A percentile compares a stretch with the other conserved stretches of the same genome.
phyloP scores from a whole-genome alignment of 768 basidiomycete genomes.

The Favolaschia claudopus region DNA sequence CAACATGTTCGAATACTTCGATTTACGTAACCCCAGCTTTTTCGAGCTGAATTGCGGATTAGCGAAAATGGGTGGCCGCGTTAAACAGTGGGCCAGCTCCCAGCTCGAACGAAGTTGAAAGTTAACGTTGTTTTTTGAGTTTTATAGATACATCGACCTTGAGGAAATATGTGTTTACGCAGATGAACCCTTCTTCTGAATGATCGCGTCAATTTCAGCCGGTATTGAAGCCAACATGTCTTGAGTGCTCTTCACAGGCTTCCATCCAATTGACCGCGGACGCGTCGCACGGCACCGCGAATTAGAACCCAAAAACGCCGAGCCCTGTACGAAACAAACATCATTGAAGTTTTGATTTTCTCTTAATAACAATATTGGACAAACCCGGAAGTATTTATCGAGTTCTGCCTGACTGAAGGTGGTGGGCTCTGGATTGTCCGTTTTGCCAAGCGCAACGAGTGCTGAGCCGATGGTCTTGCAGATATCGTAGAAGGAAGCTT shows the following conservation, averaged over 20 bases:
- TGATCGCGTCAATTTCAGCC: slow-evolving; percentile 44
- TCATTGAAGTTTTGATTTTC: no score
- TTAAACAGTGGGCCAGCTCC: no score
- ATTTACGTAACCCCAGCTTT: no score
- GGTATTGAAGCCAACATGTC: slow-evolving; percentile 53
- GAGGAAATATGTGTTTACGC: no score
- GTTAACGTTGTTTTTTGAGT: no score
- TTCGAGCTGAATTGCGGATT: no score
- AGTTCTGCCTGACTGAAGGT: background rate
- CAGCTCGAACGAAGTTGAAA: no score
- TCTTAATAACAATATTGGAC: no score
- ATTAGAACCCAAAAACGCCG: slow-evolving; percentile 44
- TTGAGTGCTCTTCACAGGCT: slow-evolving; percentile 45
- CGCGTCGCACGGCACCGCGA: slow-evolving; percentile 47
- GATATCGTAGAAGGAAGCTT: slow-evolving; percentile 28
- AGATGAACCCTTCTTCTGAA: slow-evolving; percentile 15
- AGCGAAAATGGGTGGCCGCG: no score
- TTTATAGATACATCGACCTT: no score
- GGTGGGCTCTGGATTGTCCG: slow-evolving; percentile 23
- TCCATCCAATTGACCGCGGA: slow-evolving; percentile 53
- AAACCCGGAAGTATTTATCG: slow-evolving; percentile 12
- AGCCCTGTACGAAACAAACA: slow-evolving; percentile 32
- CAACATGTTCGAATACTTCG: no score
- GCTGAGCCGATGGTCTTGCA: slow-evolving; percentile 14
- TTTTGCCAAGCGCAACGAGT: slow-evolving; percentile 24